Evolutionary conservation across 495 filamentous ascomycete genomes (phyloP), one percentile per base, ranked within the genome.

Genomic region (Neurospora hispaniola): DNA sequence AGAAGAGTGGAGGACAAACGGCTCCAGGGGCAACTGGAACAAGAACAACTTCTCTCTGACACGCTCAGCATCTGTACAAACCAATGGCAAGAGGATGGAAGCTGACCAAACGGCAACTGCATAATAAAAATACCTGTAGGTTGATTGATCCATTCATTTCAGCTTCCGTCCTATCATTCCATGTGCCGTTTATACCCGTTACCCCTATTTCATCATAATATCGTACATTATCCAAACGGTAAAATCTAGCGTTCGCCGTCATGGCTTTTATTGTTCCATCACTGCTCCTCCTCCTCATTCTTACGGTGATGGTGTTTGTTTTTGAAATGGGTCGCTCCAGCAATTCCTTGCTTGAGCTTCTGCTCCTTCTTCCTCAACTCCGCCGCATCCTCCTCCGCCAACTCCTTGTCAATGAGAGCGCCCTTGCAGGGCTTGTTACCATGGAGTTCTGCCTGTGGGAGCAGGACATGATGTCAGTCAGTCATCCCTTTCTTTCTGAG

Each of bases 351-450:
- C 72, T 48, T 35, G 42, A 9, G 70, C 72, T 74, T 70, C 39
- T 42, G 69, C 7, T 74, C 35, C 71, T 76, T 80, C 59, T 72
- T 78, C 54, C 23, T 59, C n/a, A 80, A 8, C 69, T 66, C 73
- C 1, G 38, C 77, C 20, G 75, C 73, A 18, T 80, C 78, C 27
- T 80, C 77, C 23, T 72, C 71, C 40, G 66, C 43, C 20, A 80
- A 38, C 54, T 80, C 75, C 69, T 79, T 79, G 74, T 80, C 78
- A 35, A 76, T 79, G 7, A 69, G 68, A 23, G 77, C 78, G 27
- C 78, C 78, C 48, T 70, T 71, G 71, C 18, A 5, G 1, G 78
- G 78, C 59, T 72, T 72, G 74, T 76, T 79, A 31, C 74, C 73
- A 69, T 80, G 69, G 1, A 75, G 27, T 2, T 16, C 73, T 8